Evolutionary conservation across 2,329 filamentous ascomycete species (phyloP).

Genomic region (Colletotrichum aenigma): DNA sequence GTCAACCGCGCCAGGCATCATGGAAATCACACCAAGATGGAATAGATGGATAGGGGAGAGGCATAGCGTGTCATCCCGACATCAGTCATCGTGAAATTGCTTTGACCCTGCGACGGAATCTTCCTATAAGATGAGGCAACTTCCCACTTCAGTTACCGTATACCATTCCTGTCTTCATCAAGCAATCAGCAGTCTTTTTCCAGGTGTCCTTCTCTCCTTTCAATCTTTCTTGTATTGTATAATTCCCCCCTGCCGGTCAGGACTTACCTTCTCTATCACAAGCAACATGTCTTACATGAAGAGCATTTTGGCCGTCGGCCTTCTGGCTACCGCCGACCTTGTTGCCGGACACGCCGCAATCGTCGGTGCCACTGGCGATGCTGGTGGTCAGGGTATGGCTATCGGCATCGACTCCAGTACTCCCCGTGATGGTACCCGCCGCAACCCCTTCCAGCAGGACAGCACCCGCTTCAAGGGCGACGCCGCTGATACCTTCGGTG

Average conservation of each 20-base stretch:
- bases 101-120: not conserved
- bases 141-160: not conserved
- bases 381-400: slow-evolving; percentile 59
- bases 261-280: slow-evolving; percentile 12
- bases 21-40: not conserved
- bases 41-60: not conserved
- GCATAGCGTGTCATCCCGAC: not conserved
- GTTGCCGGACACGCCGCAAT: slow-evolving; percentile 67
- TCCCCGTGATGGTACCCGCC: slow-evolving; percentile 64
- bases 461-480: slow-evolving; percentile 64
- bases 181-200: slow-evolving; percentile 4
- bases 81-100: not conserved
- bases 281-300: slow-evolving; percentile 34
- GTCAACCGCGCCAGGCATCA: not conserved
- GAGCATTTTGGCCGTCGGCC: slow-evolving; percentile 42
- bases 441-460: slow-evolving; percentile 68
- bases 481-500: slow-evolving; percentile 56
- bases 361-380: slow-evolving; percentile 60
- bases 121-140: slow-evolving; percentile 3
- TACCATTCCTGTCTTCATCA: not conserved
- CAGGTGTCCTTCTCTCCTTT: slow-evolving; percentile 8
- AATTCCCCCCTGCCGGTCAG: slow-evolving; percentile 19
- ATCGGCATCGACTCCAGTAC: slow-evolving; percentile 57
- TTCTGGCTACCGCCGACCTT: slow-evolving; percentile 58
- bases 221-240: slow-evolving; percentile 16